A percentile compares a stretch with the other conserved stretches of the same genome.
Evolutionary conservation across 2,329 filamentous ascomycete species (phyloP).

Genomic region (Incumbomyces delicatus): DNA sequence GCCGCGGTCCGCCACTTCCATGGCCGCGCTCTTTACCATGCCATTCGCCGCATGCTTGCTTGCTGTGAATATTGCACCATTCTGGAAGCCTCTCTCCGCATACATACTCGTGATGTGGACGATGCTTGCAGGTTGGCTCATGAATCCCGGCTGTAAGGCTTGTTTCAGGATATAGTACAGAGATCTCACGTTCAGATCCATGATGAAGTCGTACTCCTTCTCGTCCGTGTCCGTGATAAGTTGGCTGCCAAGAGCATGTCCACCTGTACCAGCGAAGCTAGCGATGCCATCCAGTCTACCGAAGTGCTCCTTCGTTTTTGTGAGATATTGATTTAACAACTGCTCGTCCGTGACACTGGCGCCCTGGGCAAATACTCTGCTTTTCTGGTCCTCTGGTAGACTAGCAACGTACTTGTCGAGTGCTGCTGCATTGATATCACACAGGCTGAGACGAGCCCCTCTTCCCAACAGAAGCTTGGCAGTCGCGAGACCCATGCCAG

Average conservation of each 20-base stretch:
- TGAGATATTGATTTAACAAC: background rate
- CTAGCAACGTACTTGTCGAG: background rate
- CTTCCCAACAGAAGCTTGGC: background rate
- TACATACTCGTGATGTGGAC: background rate
- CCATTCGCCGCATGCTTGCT: conserved; percentile 8
- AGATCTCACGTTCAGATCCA: conserved; percentile 6
- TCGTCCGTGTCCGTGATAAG: background rate
- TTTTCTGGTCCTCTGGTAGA: background rate
- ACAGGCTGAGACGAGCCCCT: background rate
- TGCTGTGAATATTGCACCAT: background rate
- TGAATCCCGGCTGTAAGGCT: background rate
- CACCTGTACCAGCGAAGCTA: background rate
- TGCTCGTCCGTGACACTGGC: background rate
- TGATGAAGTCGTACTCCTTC: conserved; percentile 4
- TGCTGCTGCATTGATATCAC: background rate
- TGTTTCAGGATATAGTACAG: background rate
- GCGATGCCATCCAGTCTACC: background rate
- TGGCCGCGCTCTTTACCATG: background rate
- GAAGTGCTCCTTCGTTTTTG: background rate
- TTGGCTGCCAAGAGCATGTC: background rate
- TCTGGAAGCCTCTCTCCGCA: background rate
- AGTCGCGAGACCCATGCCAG: conserved; percentile 42
- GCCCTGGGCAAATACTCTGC: background rate
- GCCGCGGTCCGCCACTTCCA: conserved; percentile 3
- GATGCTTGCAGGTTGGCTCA: background rate